phyloP scores from a whole-genome alignment of 805 yeast genomes.

The Torulaspora franciscae region DNA sequence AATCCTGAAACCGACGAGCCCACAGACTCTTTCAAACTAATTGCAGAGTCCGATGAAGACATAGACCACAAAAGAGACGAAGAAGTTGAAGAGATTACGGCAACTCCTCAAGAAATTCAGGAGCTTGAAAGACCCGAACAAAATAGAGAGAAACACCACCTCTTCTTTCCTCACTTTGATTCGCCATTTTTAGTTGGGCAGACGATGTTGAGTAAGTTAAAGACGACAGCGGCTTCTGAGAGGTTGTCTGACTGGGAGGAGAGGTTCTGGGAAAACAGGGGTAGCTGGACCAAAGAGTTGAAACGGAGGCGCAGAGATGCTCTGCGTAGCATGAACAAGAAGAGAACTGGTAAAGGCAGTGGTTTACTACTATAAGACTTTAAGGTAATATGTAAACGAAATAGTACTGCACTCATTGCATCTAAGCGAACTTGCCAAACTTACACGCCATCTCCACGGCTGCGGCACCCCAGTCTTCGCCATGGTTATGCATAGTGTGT shows the following conservation, averaged over 20 bases:
- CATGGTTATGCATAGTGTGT: slow-evolving; percentile 78
- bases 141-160: slow-evolving; percentile 41
- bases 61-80: slow-evolving; percentile 38
- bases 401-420: neutral
- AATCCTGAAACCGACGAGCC: slow-evolving; percentile 39
- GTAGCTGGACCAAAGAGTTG: slow-evolving; percentile 70
- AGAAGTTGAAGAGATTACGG: slow-evolving; percentile 19
- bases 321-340: slow-evolving; percentile 50
- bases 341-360: slow-evolving; percentile 22
- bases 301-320: slow-evolving; percentile 74
- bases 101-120: slow-evolving; percentile 12
- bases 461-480: slow-evolving; percentile 98
- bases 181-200: slow-evolving; percentile 88
- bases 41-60: slow-evolving; percentile 45
- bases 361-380: slow-evolving; percentile 6
- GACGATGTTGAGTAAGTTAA: slow-evolving; percentile 61
- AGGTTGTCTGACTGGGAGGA: slow-evolving; percentile 53
- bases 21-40: slow-evolving; percentile 40
- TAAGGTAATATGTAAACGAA: neutral
- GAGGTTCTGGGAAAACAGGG: slow-evolving; percentile 80
- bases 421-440: slow-evolving; percentile 30
- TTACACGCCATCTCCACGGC: slow-evolving; percentile 89
- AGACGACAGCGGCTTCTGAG: slow-evolving; percentile 29
- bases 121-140: slow-evolving; percentile 8
- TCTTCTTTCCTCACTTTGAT: slow-evolving; percentile 77